Percentiles rank a stretch among this genome's conserved stretches.
These are phyloP conservation scores for Coniferiporia sulphurascens DNA, from an alignment of 1,284 basidiomycete genomes.

Conservation along the genomic window DNA sequence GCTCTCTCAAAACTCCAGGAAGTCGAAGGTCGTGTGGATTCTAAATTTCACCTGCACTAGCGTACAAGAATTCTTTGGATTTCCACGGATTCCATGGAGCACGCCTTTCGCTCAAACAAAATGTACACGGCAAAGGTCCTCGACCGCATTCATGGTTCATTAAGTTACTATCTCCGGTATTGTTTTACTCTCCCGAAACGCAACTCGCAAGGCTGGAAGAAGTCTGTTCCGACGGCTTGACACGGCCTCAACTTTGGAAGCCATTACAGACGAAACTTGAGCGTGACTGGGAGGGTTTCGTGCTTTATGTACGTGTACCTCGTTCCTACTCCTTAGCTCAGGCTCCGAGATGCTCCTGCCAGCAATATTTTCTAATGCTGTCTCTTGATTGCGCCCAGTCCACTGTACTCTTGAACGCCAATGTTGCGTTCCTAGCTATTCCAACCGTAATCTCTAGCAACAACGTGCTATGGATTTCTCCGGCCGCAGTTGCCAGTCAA, in stretches of 20 bases:
- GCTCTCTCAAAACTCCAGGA: slow-evolving; percentile 13
- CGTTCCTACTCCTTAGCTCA: background rate
- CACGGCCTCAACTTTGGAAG: slow-evolving; percentile 30
- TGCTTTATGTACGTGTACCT: slow-evolving; percentile 28
- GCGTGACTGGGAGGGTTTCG: slow-evolving; percentile 32
- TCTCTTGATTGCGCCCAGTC: slow-evolving; percentile 25
- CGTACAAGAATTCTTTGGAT: slow-evolving; percentile 42
- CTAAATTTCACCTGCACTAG: slow-evolving; percentile 24
- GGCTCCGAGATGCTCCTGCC: background rate
- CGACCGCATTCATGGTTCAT: slow-evolving; percentile 30
- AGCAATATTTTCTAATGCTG: background rate
- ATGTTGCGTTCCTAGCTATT: slow-evolving; percentile 38
- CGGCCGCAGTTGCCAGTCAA: slow-evolving; percentile 34
- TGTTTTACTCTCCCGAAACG: slow-evolving; percentile 41
- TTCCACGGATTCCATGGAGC: slow-evolving; percentile 49
- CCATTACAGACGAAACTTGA: slow-evolving; percentile 29
- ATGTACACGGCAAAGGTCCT: slow-evolving; percentile 31
- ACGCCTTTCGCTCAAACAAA: slow-evolving; percentile 42
- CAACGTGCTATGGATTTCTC: slow-evolving; percentile 18
- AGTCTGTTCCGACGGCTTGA: slow-evolving; percentile 35
- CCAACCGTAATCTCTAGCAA: slow-evolving; percentile 25
- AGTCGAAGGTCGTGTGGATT: background rate
- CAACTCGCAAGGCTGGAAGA: slow-evolving; percentile 37
- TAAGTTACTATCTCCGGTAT: slow-evolving; percentile 29
- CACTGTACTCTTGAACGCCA: slow-evolving; percentile 35